phyloP scores from a whole-genome alignment of 2,329 filamentous ascomycete species.

The Penicillium sp. region DNA sequence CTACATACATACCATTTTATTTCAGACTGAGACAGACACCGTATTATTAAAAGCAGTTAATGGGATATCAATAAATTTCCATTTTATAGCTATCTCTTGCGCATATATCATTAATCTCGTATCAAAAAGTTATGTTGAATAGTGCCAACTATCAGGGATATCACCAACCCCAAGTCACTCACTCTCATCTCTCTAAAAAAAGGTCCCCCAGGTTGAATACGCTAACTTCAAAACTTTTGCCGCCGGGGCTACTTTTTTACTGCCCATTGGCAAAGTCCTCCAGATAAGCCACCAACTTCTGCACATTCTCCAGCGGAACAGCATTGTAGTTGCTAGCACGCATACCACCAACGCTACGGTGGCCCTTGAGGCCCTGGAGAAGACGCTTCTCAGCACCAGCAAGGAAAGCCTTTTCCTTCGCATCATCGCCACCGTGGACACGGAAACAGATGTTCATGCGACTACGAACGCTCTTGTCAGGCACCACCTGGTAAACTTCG shows the following conservation, averaged over 20 bases:
- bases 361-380: conserved; percentile 83
- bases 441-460: conserved; percentile 97
- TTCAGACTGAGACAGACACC: too few species aligned
- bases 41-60: too few species aligned
- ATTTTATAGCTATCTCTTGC: neutral
- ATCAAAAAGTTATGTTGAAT: conserved; percentile 4
- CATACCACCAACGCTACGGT: conserved; percentile 84
- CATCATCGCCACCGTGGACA: conserved; percentile 66
- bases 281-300: conserved; percentile 48
- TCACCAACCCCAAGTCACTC: neutral
- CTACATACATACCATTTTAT: too few species aligned
- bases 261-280: conserved; percentile 56
- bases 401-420: conserved; percentile 79
- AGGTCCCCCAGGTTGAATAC: conserved; percentile 18
- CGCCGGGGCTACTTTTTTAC: too few species aligned
- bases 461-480: conserved; percentile 74
- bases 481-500: conserved; percentile 76
- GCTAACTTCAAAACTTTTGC: conserved; percentile 13
- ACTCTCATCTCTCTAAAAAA: conserved; percentile 11
- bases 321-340: conserved; percentile 90
- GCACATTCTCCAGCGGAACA: conserved; percentile 59
- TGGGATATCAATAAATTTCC: too few species aligned
- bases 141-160: neutral
- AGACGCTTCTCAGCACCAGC: conserved; percentile 69
- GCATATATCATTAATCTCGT: conserved; percentile 1